Conservation (phyloP, 2,329 filamentous ascomycete species). For the Pleomassaria siparia region DNA sequence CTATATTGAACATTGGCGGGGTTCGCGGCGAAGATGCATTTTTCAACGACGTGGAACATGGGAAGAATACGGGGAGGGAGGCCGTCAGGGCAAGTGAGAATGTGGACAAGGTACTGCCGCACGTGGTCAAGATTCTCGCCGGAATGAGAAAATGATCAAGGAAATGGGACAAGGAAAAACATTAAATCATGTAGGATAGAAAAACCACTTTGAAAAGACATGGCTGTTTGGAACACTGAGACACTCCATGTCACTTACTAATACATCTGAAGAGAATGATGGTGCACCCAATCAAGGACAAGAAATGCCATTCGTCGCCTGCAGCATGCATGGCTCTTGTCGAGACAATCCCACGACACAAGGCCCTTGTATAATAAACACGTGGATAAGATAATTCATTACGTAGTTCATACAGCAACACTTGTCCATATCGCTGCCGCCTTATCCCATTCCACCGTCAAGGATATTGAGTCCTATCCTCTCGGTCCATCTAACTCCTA, state of each 20-base stretch:
- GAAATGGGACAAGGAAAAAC: too few relatives aligned
- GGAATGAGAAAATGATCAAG: background rate
- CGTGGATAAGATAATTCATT: too few relatives aligned
- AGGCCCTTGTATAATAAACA: too few relatives aligned
- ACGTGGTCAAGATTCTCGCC: slow-evolving; percentile 29
- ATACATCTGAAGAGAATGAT: too few relatives aligned
- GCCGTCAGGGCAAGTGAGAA: slow-evolving; percentile 46
- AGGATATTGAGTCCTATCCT: background rate
- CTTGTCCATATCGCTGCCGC: background rate
- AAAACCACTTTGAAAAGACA: too few relatives aligned
- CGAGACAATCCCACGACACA: too few relatives aligned
- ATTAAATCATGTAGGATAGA: too few relatives aligned
- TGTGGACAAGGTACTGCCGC: slow-evolving; percentile 42
- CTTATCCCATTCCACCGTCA: background rate
- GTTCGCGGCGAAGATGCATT: slow-evolving; percentile 77
- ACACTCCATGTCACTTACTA: too few relatives aligned
- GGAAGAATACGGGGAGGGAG: slow-evolving; percentile 37
- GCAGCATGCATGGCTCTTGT: too few relatives aligned
- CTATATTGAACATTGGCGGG: slow-evolving; percentile 84
- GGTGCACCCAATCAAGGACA: too few relatives aligned
- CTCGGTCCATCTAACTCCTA: background rate
- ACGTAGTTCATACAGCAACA: slow-evolving; percentile 8
- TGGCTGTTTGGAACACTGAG: too few relatives aligned
- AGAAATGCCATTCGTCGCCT: too few relatives aligned
- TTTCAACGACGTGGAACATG: slow-evolving; percentile 61